phyloP scores from a whole-genome alignment of 2,329 filamentous ascomycete genomes.

The Macrophomina tecta region DNA sequence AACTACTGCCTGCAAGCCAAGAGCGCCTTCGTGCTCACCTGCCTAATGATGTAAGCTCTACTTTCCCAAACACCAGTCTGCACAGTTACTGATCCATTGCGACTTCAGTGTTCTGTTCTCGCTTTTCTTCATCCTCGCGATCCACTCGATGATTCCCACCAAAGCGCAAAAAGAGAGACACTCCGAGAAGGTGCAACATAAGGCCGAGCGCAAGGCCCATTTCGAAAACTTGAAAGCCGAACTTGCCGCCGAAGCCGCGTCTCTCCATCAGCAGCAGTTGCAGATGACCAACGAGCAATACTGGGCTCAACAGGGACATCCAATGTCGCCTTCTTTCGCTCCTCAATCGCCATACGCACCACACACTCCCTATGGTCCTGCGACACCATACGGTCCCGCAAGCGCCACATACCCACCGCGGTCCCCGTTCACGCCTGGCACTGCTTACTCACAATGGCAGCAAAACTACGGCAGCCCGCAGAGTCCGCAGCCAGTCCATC shows the following conservation, averaged over 20 bases:
- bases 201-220: conserved; percentile 37
- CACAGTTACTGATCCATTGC: conserved; percentile 10
- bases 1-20: conserved; percentile 72
- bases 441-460: conserved; percentile 48
- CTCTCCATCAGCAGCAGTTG: conserved; percentile 4
- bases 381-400: neutral
- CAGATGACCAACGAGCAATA: conserved; percentile 25
- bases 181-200: conserved; percentile 31
- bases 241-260: conserved; percentile 33
- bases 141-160: conserved; percentile 61
- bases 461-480: conserved; percentile 38
- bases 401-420: conserved; percentile 27
- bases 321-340: conserved; percentile 4
- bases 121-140: conserved; percentile 63
- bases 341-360: conserved; percentile 12
- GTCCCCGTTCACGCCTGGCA: conserved; percentile 36
- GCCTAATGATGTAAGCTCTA: conserved; percentile 70
- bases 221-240: conserved; percentile 43
- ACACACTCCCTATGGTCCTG: conserved; percentile 11
- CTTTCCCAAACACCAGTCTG: conserved; percentile 2
- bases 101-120: conserved; percentile 63
- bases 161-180: conserved; percentile 36
- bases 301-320: conserved; percentile 24
- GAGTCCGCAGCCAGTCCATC: neutral
- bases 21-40: conserved; percentile 66